Evolutionary conservation across 345 rosid genomes (phyloP).

Genomic region (Linum trigynum): DNA sequence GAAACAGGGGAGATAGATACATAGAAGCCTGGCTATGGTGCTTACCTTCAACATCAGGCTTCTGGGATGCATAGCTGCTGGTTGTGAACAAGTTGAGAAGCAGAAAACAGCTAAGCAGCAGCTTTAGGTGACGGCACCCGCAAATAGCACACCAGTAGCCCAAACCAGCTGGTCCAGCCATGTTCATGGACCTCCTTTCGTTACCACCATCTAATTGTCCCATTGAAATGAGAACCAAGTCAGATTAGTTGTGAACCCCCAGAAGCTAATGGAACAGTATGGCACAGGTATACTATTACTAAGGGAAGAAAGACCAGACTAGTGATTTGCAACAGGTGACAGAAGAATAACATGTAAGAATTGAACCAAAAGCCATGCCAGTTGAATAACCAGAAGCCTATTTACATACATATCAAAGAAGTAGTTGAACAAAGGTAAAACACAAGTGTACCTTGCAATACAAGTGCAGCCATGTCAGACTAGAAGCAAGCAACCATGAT

Average conservation of each 20-base stretch:
- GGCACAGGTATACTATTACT: no score
- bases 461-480: not conserved
- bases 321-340: no score
- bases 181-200: not conserved
- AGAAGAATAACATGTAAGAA: no score
- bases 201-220: not conserved
- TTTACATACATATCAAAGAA: no score
- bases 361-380: no score
- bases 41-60: conserved; percentile 67
- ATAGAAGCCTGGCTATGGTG: not conserved
- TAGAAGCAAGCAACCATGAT: not conserved
- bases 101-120: conserved; percentile 30
- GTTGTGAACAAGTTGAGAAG: conserved; percentile 27
- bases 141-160: not conserved
- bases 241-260: not conserved
- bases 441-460: not conserved
- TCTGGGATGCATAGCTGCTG: conserved; percentile 33
- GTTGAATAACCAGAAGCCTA: no score
- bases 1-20: not conserved
- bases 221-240: not conserved
- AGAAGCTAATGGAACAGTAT: no score
- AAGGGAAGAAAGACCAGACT: no score
- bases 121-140: conserved; percentile 10
- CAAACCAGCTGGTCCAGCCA: not conserved
- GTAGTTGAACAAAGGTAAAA: no score